Base-by-base conservation (phyloP, 495 filamentous ascomycete genomes). In the Barbatosphaeria neglecta region DNA sequence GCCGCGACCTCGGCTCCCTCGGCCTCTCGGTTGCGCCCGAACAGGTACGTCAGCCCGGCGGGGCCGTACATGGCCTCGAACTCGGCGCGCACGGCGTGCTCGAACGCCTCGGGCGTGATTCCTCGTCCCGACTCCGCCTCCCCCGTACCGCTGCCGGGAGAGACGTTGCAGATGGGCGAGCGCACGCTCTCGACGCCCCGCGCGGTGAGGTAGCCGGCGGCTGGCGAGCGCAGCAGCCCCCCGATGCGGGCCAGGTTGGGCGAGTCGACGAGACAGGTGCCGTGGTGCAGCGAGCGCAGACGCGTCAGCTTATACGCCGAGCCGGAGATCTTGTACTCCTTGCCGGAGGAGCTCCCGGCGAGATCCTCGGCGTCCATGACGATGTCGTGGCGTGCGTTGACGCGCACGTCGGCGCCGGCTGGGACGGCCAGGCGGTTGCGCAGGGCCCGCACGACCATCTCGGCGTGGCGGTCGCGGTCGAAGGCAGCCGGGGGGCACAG, bases 301-400 rank as follows among this genome's bases (percentile, higher is more conserved):
- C 84, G 66, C 3, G 84, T 95, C 10, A 97, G 66, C 62, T 96
- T 97, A 65, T 92, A 97, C 16, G 92, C 92, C 1, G 86, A 92
- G 1, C 92, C 92, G 1, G 87, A 94, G 4, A 96, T 69, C 62
- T 98, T 98, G 51, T 80, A 79, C 4, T 80, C 13, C 13, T 70
- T 19, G 61, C 50, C 11, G n/a, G n/a, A n/a, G n/a, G n/a, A n/a
- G n/a, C 43, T 43, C 4, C 41, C 41, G 22, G 43, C 46, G 16
- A 22, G 24, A 16, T 22, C 25, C 27, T 20, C 45, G 13, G 62
- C 47, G 53, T 82, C 78, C 16, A 94, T 64, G 18, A 96, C 89
- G 53, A 98, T 95, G 56, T 98, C 92, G 58, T 97, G 92, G 45
- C 92, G 73, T 59, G 84, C 79, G 57, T 97, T 96, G 49, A 97